These are phyloP conservation scores for Litsea cubeba DNA, from an alignment of 164 flowering plant genomes.

Conservation along the genomic window DNA sequence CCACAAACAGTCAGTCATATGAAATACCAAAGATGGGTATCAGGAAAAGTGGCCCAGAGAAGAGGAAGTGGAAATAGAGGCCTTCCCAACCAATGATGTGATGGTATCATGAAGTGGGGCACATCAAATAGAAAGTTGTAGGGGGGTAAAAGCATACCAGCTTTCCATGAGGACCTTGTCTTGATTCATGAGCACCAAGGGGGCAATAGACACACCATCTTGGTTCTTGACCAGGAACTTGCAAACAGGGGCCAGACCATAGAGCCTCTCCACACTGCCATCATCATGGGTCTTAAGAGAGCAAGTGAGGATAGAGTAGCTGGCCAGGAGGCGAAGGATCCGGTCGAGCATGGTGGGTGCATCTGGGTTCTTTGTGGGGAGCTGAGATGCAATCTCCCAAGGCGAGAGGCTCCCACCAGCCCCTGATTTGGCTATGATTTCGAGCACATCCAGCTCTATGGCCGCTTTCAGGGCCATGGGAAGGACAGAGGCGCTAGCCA, in stretches of 20 bases:
- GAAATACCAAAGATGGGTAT: too few relatives aligned
- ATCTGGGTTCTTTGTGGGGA: constrained; percentile 56
- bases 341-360: constrained; percentile 73
- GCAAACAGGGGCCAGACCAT: constrained; percentile 72
- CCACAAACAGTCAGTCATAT: too few relatives aligned
- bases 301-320: constrained; percentile 57
- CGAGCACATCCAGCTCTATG: constrained; percentile 68
- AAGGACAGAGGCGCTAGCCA: constrained; percentile 50
- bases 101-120: neutral
- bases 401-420: constrained; percentile 47
- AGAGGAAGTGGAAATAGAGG: too few relatives aligned
- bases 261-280: constrained; percentile 55
- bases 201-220: constrained; percentile 63
- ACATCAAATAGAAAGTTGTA: neutral
- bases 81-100: too few relatives aligned
- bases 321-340: constrained; percentile 63
- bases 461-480: constrained; percentile 75
- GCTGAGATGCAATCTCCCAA: constrained; percentile 51
- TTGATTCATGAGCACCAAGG: constrained; percentile 72
- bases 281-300: constrained; percentile 26
- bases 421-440: constrained; percentile 58
- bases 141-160: constrained; percentile 40
- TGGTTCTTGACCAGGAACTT: constrained; percentile 64
- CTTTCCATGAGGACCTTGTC: constrained; percentile 93
- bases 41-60: too few relatives aligned